Conservation (phyloP, 208 protist species). For the Eutreptiella sp. region DNA sequence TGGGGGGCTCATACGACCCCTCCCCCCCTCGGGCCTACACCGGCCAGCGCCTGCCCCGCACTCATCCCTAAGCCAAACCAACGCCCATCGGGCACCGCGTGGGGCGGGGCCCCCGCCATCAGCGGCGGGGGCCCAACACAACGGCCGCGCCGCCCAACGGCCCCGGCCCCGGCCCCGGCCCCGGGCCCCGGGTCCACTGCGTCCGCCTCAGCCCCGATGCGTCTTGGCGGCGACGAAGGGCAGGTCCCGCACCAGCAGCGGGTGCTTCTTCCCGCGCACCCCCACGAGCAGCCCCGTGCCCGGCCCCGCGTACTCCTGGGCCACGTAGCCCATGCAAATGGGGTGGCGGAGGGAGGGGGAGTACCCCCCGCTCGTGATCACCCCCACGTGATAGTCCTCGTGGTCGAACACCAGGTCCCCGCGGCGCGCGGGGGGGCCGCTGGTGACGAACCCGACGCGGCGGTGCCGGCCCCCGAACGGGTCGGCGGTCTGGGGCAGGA, state of each 20-base stretch:
- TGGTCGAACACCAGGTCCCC: constrained; percentile 51
- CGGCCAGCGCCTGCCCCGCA: no score
- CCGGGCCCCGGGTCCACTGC: no score
- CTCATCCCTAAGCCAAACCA: no score
- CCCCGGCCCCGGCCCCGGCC: no score
- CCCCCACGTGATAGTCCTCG: constrained; percentile 66
- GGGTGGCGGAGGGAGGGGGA: constrained; percentile 75
- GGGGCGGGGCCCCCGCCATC: no score
- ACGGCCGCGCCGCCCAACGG: no score
- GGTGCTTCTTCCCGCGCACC: constrained; percentile 65
- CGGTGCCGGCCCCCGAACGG: constrained; percentile 55
- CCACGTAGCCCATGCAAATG: constrained; percentile 84
- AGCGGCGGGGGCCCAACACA: no score
- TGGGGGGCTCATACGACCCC: no score
- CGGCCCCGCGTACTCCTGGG: constrained; percentile 53
- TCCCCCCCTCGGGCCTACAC: no score
- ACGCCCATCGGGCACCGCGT: no score
- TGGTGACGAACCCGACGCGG: constrained; percentile 79
- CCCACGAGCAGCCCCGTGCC: constrained; percentile 68
- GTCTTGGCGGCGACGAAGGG: constrained; percentile 77
- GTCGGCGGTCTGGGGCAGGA: constrained; percentile 57
- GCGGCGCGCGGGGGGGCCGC: constrained; percentile 78
- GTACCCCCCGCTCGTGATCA: constrained; percentile 75
- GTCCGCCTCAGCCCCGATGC: no score
- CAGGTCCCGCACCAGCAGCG: constrained; percentile 66